Evolutionary conservation across 306 rosid species (phyloP), one percentile per base, ranked within the genome.

Genomic region (Cucumis melo): DNA sequence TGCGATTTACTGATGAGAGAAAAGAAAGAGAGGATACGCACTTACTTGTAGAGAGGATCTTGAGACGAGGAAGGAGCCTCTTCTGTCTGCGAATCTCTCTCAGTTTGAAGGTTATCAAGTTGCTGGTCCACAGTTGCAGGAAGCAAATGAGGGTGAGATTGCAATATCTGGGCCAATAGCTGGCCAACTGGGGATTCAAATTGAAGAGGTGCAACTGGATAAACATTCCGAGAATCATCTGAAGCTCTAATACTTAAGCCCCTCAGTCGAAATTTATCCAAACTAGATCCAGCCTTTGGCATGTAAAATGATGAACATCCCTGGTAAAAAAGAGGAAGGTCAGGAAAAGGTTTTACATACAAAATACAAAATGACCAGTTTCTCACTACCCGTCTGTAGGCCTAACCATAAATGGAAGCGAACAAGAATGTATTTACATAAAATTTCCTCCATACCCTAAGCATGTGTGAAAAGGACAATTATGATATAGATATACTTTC

Each of bases 111-210:
- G 85, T 86, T 90, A 86, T 94, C 96, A 17, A 94, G 95, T 79
- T 91, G 95, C 86, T 94, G 97, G 70, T 94, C 96, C 80, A 94
- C 78, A 51, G 96, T 84, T 62, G 90, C 95, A 48, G 92, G 90
- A 36, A 94, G 83, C 71, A 94, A 83, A 90, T 92, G 97, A 64
- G 97, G 97, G 86, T 90, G 95, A 17, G 91, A 87, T 80, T 86
- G 94, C 81, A 91, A 84, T 74, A 94, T 89, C 80, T 89, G 99
- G 27, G 85, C 89, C 93, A 94, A 87, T 83, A 94, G 84, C 86
- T 90, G 99, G 61, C 99, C 97, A 29, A 88, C 83, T 0, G 99
- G 96, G 77, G 99, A 87, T 78, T 92, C 92, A 56, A 85, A 84
- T 66, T 81, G 88, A 70, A 92, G 91, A 75, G 97, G 99, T 80